Evolutionary conservation across 441 rosid species (phyloP), one percentile per base, ranked within the genome.

Genomic region (Brassica balearica): DNA sequence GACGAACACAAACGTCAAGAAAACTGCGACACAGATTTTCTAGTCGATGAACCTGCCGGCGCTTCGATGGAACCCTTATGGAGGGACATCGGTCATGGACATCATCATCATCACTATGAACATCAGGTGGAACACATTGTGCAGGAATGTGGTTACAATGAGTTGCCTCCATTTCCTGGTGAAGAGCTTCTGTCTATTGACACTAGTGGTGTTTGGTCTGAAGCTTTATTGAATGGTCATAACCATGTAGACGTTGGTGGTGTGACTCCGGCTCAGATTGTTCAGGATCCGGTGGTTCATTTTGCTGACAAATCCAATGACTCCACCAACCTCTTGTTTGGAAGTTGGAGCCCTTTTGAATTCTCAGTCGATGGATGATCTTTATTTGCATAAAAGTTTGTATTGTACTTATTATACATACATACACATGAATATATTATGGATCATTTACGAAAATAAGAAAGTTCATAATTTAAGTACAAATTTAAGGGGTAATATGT

Each of bases 131-230:
- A 70, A 32, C 80, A 76, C 25, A 74, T 69, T 73, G 82, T 77
- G 23, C 86, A 79, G 65, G 80, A 25, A 34, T 77, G 83, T 60
- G 72, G 81, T 46, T 66, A 72, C 23, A 74, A 71, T 64, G 85
- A 75, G 12, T 79, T 93, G 85, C 95, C 96, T 25, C 95, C 91
- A 2, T 84, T 93, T 79, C 97, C 95, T 19, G 88, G 89, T 55
- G 89, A 88, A 79, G 94, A 86, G 65, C 65, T 79, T 22, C 80
- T 65, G 11, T 76, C 86, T 74, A 77, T 73, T 68, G 86, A 87
- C 25, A 59, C 62, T 63, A 74, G 62, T 66, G 38, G 75, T 71
- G 27, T 70, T 81, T 76, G 90, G 96, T 87, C 74, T 87, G 29
- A 84, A 76, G 64, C 77, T 84, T 81, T 82, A 68, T 67, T 66